Evolutionary conservation across 805 yeast genomes (phyloP).

Genomic region (Pichia thaimueangensis): DNA sequence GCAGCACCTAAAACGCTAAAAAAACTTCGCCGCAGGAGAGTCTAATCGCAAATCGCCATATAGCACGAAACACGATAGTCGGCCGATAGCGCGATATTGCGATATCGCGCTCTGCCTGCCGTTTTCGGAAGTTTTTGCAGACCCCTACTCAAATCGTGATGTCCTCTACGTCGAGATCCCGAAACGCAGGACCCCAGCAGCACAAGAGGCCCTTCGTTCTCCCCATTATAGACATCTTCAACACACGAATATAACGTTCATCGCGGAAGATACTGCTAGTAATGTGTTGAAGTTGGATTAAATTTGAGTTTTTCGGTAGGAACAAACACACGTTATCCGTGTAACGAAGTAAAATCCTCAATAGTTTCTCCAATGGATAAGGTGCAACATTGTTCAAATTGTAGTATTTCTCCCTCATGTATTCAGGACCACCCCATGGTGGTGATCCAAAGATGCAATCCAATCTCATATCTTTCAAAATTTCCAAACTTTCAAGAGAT

Average conservation of each 20-base stretch:
- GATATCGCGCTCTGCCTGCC: no score
- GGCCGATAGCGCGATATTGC: no score
- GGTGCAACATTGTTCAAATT: conserved; percentile 43
- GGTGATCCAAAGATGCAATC: conserved; percentile 66
- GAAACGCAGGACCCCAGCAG: conserved; percentile 51
- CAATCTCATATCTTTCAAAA: conserved; percentile 23
- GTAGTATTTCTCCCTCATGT: conserved; percentile 36
- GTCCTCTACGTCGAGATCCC: conserved; percentile 9
- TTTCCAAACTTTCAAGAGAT: conserved; percentile 11
- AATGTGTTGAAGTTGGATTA: conserved; percentile 42
- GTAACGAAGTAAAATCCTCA: conserved; percentile 35
- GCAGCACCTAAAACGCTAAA: no score
- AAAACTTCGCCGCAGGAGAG: no score
- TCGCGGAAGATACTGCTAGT: conserved; percentile 41
- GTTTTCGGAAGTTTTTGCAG: no score
- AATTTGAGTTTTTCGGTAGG: conserved; percentile 52
- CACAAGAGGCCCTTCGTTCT: conserved; percentile 49
- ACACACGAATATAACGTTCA: conserved; percentile 14
- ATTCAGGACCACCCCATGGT: conserved; percentile 81
- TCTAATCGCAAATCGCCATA: no score
- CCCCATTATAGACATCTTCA: conserved; percentile 23
- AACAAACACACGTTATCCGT: conserved; percentile 48
- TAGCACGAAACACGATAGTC: no score
- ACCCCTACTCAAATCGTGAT: neutral
- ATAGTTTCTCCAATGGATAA: conserved; percentile 36